Conservation (phyloP, 1,284 basidiomycete genomes). For the Pterula multifida region DNA sequence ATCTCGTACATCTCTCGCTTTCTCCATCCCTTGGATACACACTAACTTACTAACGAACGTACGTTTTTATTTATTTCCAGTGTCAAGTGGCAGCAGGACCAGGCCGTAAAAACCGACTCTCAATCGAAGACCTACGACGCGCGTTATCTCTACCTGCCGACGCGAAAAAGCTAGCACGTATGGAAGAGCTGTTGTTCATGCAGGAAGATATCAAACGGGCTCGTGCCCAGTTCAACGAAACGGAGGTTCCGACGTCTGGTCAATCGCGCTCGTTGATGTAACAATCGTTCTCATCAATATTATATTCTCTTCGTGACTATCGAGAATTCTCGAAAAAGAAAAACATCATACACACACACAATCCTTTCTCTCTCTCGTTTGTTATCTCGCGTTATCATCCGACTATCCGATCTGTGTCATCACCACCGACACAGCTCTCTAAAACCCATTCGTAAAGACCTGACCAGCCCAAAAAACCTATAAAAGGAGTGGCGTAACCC, state of each 20-base stretch:
- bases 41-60: constrained; percentile 5
- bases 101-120: constrained; percentile 58
- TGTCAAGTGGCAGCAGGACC: constrained; percentile 59
- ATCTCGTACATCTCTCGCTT: constrained; percentile 50
- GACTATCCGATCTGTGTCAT: too few species aligned
- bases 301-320: too few species aligned
- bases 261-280: not conserved
- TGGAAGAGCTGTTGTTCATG: constrained; percentile 86
- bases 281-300: too few species aligned
- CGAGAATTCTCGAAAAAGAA: too few species aligned
- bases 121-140: constrained; percentile 72
- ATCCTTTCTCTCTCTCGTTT: too few species aligned
- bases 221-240: constrained; percentile 63
- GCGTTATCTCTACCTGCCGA: constrained; percentile 68
- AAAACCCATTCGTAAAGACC: too few species aligned
- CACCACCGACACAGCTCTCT: too few species aligned
- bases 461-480: too few species aligned
- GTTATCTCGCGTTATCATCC: too few species aligned
- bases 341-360: too few species aligned
- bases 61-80: constrained; percentile 25
- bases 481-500: too few species aligned
- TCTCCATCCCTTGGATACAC: constrained; percentile 1
- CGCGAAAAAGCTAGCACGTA: constrained; percentile 75
- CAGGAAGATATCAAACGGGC: constrained; percentile 89
- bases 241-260: constrained; percentile 24